These are phyloP conservation scores for Pleurotus sapidus DNA, from an alignment of 768 basidiomycete species.

Conservation along the genomic window DNA sequence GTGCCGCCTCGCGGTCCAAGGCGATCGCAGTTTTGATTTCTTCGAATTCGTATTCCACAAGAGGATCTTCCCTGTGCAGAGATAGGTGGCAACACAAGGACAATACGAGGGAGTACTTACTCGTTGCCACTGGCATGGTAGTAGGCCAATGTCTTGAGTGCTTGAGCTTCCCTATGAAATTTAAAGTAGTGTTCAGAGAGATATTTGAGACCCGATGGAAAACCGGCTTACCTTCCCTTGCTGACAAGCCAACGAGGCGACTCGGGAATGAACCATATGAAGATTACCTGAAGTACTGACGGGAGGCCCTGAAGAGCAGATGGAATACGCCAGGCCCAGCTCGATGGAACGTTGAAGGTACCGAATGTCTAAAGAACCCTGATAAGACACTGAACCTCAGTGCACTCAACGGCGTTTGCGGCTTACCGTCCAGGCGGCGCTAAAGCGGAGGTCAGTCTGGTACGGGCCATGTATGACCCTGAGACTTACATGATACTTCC, in stretches of 20 bases:
- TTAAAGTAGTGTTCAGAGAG: neutral
- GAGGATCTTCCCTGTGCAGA: conserved; percentile 41
- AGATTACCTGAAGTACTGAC: conserved; percentile 28
- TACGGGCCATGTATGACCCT: too few species aligned
- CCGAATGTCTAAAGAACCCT: conserved; percentile 40
- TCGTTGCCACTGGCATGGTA: conserved; percentile 54
- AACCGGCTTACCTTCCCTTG: conserved; percentile 33
- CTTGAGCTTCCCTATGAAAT: conserved; percentile 39
- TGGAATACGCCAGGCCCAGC: conserved; percentile 39
- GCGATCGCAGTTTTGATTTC: conserved; percentile 38
- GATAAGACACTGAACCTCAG: too few species aligned
- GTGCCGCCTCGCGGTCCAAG: conserved; percentile 24
- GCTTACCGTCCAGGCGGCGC: conserved; percentile 58
- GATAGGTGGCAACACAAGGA: neutral
- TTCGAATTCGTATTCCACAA: conserved; percentile 58
- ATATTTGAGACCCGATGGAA: neutral
- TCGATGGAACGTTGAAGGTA: conserved; percentile 43
- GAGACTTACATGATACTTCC: conserved; percentile 62
- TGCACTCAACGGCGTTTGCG: too few species aligned
- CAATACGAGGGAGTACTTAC: conserved; percentile 11
- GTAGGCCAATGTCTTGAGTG: conserved; percentile 45
- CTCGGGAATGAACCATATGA: conserved; percentile 41
- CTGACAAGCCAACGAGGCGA: conserved; percentile 26
- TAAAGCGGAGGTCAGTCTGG: conserved; percentile 15
- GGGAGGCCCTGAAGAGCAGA: conserved; percentile 32